phyloP scores from a whole-genome alignment of 257 asterid genomes.

The Solanum okadae region DNA sequence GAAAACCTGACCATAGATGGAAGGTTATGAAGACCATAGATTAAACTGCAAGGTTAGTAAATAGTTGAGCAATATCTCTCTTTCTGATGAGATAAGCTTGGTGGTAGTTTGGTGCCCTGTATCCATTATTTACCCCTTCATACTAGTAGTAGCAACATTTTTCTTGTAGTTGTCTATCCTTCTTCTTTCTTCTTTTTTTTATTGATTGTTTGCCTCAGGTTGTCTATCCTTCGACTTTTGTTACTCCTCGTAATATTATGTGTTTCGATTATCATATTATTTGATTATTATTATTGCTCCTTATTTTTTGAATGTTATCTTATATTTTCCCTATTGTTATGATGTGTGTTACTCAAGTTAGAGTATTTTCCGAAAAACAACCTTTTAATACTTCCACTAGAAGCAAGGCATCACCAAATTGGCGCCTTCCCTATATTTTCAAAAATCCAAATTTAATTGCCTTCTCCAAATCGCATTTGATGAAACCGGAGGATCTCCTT shows the following conservation, averaged over 20 bases:
- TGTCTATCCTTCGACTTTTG: too few relatives aligned
- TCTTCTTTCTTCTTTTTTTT: too few relatives aligned
- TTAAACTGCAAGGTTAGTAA: accelerated
- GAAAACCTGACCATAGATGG: accelerated
- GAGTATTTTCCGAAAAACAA: neutral
- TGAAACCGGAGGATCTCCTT: slow-evolving; percentile 57
- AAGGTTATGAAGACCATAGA: neutral
- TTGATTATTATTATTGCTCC: neutral
- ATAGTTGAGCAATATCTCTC: too few relatives aligned
- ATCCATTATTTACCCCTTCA: neutral
- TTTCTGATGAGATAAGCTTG: too few relatives aligned
- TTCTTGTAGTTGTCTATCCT: neutral
- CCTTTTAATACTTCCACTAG: neutral
- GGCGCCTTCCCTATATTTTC: neutral
- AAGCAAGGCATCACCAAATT: neutral
- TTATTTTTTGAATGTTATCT: too few relatives aligned
- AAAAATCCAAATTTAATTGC: neutral
- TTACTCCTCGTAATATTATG: too few relatives aligned
- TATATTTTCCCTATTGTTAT: neutral
- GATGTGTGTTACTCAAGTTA: neutral
- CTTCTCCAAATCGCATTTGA: neutral
- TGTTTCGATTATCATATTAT: too few relatives aligned
- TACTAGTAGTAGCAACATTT: neutral
- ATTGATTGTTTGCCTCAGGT: too few relatives aligned
- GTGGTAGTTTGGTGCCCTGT: neutral